Evolutionary conservation across 306 rosid species (phyloP).

Genomic region (Trifolium fragiferum): DNA sequence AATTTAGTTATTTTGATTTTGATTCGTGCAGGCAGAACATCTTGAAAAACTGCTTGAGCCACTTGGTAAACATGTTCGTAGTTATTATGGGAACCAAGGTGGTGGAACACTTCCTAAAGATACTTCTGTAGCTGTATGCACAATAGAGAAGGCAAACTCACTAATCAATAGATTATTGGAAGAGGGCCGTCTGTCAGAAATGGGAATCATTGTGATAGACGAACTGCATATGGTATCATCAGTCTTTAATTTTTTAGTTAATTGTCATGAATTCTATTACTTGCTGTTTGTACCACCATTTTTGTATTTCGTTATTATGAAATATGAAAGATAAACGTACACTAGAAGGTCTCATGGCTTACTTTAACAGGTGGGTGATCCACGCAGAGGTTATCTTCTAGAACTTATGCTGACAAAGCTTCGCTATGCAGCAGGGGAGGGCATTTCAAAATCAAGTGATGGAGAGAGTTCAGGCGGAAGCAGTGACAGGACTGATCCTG

Average conservation of each 20-base stretch:
- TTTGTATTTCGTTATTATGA: slow-evolving; percentile 34
- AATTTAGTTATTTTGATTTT: slow-evolving; percentile 21
- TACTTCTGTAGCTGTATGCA: slow-evolving; percentile 95
- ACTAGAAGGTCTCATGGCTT: slow-evolving; percentile 42
- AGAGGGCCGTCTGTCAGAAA: slow-evolving; percentile 90
- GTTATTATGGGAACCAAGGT: slow-evolving; percentile 97
- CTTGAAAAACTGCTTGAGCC: slow-evolving; percentile 93
- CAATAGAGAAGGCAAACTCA: slow-evolving; percentile 97
- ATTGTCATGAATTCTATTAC: slow-evolving; percentile 32
- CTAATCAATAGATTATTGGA: slow-evolving; percentile 87
- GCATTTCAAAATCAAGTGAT: slow-evolving; percentile 77
- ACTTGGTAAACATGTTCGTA: slow-evolving; percentile 88
- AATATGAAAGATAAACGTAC: slow-evolving; percentile 34
- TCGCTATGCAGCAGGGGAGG: slow-evolving; percentile 98
- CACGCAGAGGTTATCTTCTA: slow-evolving; percentile 87
- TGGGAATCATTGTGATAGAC: slow-evolving; percentile 96
- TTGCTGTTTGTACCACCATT: neutral
- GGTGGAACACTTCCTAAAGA: slow-evolving; percentile 95
- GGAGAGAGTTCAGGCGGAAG: slow-evolving; percentile 92
- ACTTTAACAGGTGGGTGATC: slow-evolving; percentile 91
- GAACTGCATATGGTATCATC: slow-evolving; percentile 92
- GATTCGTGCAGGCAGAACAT: slow-evolving; percentile 81
- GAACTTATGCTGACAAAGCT: slow-evolving; percentile 97
- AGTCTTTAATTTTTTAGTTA: slow-evolving; percentile 26
- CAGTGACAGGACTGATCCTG: slow-evolving; percentile 84